Evolutionary conservation across 495 filamentous ascomycete genomes (phyloP).

Genomic region (Penicillium taxi): DNA sequence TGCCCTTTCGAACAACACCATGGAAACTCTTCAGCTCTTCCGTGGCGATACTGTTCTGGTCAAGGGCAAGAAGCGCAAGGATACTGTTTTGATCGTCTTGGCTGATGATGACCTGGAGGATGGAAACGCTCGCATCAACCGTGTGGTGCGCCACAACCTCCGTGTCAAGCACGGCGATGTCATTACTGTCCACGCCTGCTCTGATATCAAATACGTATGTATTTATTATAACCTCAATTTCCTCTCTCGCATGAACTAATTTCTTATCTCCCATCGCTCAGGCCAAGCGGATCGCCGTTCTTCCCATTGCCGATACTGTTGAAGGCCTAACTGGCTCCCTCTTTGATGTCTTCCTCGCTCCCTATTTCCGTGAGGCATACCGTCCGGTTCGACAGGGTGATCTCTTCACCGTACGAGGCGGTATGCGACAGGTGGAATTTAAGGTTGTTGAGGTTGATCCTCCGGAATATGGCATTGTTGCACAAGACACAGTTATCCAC

Average conservation of each 20-base stretch:
- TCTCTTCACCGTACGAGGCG: constrained; percentile 91
- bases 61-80: constrained; percentile 99
- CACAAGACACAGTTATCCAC: constrained; percentile 97
- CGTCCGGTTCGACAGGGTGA: constrained; percentile 93
- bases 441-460: constrained; percentile 99
- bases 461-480: constrained; percentile 95
- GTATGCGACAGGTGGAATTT: constrained; percentile 98
- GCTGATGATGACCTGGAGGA: constrained; percentile 98
- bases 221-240: neutral
- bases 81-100: constrained; percentile 93
- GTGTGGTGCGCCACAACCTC: constrained; percentile 94
- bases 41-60: constrained; percentile 96
- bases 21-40: constrained; percentile 97
- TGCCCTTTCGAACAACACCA: constrained; percentile 95
- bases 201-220: constrained; percentile 99
- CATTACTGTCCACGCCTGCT: constrained; percentile 94
- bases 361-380: constrained; percentile 99
- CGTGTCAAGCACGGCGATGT: constrained; percentile 98
- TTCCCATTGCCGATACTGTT: constrained; percentile 95
- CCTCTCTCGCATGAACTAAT: constrained; percentile 4
- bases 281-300: constrained; percentile 98
- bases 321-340: constrained; percentile 95
- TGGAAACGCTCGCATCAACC: constrained; percentile 92
- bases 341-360: constrained; percentile 98
- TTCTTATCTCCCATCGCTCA: constrained; percentile 23